phyloP scores from a whole-genome alignment of 371 early-diverging fungal genomes.

The Zychaea mexicana region DNA sequence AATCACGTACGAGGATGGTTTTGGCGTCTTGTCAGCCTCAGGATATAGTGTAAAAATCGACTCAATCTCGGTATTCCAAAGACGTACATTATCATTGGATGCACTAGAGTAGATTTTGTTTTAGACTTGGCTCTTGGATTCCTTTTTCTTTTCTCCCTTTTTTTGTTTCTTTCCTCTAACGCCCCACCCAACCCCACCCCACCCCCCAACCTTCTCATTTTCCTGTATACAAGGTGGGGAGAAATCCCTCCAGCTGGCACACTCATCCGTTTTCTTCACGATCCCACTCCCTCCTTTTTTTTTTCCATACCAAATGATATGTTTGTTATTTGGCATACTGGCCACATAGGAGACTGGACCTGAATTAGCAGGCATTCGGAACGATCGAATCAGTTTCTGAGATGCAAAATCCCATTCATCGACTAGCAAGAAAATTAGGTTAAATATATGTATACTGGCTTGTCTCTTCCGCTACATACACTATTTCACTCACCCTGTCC shows the following conservation, averaged over 20 bases:
- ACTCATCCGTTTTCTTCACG: too few relatives aligned
- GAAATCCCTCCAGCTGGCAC: too few relatives aligned
- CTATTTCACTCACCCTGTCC: constrained; percentile 55
- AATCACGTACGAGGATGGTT: constrained; percentile 28
- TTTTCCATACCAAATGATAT: constrained; percentile 75
- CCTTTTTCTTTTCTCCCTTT: not conserved
- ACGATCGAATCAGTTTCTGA: constrained; percentile 66
- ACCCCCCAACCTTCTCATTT: too few relatives aligned
- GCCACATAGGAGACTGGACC: constrained; percentile 87
- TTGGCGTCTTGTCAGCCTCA: constrained; percentile 23
- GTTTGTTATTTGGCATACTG: constrained; percentile 78
- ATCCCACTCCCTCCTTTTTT: not conserved
- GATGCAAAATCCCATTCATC: constrained; percentile 87
- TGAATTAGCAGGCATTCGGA: constrained; percentile 87
- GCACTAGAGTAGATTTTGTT: constrained; percentile 54
- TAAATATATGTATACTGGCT: not conserved
- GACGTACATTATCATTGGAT: constrained; percentile 90
- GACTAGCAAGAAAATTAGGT: too few relatives aligned
- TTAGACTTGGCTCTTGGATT: not conserved
- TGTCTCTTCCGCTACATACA: too few relatives aligned
- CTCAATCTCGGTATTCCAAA: constrained; percentile 76
- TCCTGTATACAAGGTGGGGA: too few relatives aligned
- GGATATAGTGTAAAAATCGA: constrained; percentile 40
- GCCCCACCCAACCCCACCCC: not conserved
- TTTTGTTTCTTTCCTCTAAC: constrained; percentile 9